A percentile compares a stretch with the other conserved stretches of the same genome.
Conservation (phyloP, 2,329 filamentous ascomycete species). For the Colletotrichum chlorophyti region DNA sequence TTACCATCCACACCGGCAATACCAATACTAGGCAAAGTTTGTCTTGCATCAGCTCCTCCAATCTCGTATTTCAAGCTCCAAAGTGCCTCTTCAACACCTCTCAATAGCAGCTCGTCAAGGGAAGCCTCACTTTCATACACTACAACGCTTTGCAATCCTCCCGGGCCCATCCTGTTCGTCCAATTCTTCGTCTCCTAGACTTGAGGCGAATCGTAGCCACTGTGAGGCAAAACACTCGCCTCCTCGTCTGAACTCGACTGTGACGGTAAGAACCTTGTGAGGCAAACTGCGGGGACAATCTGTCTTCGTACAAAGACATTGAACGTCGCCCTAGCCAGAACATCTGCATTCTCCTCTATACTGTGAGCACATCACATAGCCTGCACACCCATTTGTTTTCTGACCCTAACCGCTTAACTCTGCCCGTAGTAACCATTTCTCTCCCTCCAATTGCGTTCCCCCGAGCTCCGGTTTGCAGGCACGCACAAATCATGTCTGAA, state of each 20-base stretch:
- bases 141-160: neutral
- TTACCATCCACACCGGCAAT: neutral
- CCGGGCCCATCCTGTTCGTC: constrained; percentile 5
- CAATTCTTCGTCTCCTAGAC: constrained; percentile 3
- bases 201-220: constrained; percentile 6
- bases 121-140: neutral
- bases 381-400: neutral
- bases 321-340: neutral
- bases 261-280: constrained; percentile 6
- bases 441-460: neutral
- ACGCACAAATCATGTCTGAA: constrained; percentile 47
- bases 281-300: neutral
- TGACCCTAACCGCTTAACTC: too few species aligned
- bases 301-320: neutral
- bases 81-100: too few species aligned
- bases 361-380: neutral
- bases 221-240: constrained; percentile 19
- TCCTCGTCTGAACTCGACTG: constrained; percentile 19
- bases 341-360: neutral
- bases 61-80: neutral
- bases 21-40: constrained; percentile 1
- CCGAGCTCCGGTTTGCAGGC: too few species aligned
- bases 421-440: too few species aligned
- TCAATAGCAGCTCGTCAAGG: neutral
- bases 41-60: constrained; percentile 19